phyloP scores from a whole-genome alignment of 208 protist genomes.

The Trypanosoma mega region DNA sequence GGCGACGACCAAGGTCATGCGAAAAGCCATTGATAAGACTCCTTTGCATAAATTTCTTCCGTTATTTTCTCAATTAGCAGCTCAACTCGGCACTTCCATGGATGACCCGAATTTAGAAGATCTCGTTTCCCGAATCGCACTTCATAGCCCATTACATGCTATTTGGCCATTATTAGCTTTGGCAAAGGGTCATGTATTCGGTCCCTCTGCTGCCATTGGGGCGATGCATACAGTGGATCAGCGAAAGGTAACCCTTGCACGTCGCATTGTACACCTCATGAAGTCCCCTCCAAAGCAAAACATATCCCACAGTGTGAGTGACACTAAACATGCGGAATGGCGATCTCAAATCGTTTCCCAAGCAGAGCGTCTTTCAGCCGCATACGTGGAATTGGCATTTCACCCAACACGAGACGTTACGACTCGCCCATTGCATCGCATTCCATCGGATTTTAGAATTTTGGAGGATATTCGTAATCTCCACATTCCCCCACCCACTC shows the following conservation, averaged over 20 bases:
- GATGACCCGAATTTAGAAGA: conserved; percentile 30
- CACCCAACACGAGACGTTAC: conserved; percentile 21
- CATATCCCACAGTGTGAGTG: not conserved
- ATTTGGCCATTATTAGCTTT: conserved; percentile 82
- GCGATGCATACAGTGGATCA: conserved; percentile 33
- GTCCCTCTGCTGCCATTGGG: conserved; percentile 15
- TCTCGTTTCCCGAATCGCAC: conserved; percentile 48
- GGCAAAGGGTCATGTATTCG: conserved; percentile 55
- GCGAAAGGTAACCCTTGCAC: conserved; percentile 34
- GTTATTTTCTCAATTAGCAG: conserved; percentile 61
- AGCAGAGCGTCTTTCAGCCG: conserved; percentile 52
- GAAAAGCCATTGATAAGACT: conserved; percentile 47
- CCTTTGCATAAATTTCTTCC: conserved; percentile 62
- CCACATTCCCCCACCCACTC: conserved; percentile 42
- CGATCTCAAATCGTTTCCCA: conserved; percentile 30
- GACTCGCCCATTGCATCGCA: conserved; percentile 24
- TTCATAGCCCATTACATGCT: conserved; percentile 48
- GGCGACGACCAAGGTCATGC: conserved; percentile 34
- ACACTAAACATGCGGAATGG: not conserved
- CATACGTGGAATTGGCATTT: conserved; percentile 84
- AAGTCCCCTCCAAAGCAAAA: conserved; percentile 10
- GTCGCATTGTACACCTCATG: conserved; percentile 23
- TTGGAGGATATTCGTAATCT: conserved; percentile 33
- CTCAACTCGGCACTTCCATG: conserved; percentile 49
- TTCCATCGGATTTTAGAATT: conserved; percentile 39